Evolutionary conservation across 331 rosid genomes (phyloP).

Genomic region (Rosa hybrid): DNA sequence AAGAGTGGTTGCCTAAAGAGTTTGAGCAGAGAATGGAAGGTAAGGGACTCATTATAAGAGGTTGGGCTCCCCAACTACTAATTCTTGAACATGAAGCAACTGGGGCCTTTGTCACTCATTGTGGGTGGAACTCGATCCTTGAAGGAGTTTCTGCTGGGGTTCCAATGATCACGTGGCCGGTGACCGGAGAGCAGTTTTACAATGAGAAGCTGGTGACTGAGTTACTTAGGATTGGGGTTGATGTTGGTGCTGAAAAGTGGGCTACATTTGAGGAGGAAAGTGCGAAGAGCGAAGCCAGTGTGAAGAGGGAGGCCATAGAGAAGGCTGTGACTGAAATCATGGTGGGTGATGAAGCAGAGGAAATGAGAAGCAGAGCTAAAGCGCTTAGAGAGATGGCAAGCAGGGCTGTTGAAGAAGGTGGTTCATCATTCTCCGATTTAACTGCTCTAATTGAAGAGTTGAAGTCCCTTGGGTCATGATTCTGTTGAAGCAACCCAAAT

Average conservation of each 20-base stretch:
- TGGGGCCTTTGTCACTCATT: slow-evolving; percentile 43
- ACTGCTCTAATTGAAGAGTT: slow-evolving; percentile 27
- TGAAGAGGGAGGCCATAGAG: slow-evolving; percentile 13
- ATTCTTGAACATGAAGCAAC: slow-evolving; percentile 30
- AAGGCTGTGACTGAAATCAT: slow-evolving; percentile 16
- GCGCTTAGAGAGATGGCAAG: slow-evolving; percentile 20
- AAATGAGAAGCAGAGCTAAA: slow-evolving; percentile 32
- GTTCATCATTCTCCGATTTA: slow-evolving; percentile 34
- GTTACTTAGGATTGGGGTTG: slow-evolving; percentile 22
- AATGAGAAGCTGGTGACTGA: slow-evolving; percentile 35
- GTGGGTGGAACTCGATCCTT: slow-evolving; percentile 43
- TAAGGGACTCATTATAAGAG: slow-evolving; percentile 31
- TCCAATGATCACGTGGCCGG: slow-evolving; percentile 43
- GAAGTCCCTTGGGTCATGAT: background rate
- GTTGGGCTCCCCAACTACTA: slow-evolving; percentile 36
- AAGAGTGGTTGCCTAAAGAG: slow-evolving; percentile 33
- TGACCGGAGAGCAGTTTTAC: slow-evolving; percentile 30
- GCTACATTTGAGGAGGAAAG: slow-evolving; percentile 6
- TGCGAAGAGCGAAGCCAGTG: slow-evolving; percentile 27
- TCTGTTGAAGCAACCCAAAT: background rate
- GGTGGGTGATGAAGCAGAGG: slow-evolving; percentile 32
- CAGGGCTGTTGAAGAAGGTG: slow-evolving; percentile 36
- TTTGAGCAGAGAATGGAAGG: slow-evolving; percentile 33
- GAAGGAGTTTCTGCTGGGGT: slow-evolving; percentile 35
- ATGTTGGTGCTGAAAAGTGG: slow-evolving; percentile 34